phyloP scores from a whole-genome alignment of 495 filamentous ascomycete species.

The Copromyces sp. region DNA sequence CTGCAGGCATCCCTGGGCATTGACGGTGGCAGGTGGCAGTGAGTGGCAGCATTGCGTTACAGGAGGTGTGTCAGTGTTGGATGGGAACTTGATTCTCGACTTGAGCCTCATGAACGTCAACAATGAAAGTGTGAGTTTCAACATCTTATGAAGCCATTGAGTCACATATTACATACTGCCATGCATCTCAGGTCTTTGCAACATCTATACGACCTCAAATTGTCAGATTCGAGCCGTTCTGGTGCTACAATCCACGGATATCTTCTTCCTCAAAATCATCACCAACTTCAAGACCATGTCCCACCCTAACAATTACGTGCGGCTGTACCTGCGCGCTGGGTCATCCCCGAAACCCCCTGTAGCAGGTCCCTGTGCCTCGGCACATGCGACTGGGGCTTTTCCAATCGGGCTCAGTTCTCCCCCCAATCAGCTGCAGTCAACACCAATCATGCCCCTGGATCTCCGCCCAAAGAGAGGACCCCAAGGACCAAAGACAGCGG shows the following conservation, averaged over 20 bases:
- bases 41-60: neutral
- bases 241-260: too few species aligned
- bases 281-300: neutral
- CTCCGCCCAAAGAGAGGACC: neutral
- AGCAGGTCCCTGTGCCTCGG: constrained; percentile 18
- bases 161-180: too few species aligned
- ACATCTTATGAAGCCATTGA: neutral
- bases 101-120: neutral
- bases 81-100: neutral
- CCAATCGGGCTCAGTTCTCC: neutral
- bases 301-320: neutral
- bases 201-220: too few species aligned
- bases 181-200: too few species aligned
- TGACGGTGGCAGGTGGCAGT: neutral
- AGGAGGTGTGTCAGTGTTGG: neutral
- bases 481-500: neutral
- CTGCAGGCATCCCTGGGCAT: neutral
- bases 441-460: neutral
- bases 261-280: neutral
- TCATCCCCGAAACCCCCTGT: neutral
- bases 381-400: constrained; percentile 20
- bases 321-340: neutral
- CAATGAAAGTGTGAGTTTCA: neutral
- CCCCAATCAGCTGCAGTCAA: neutral
- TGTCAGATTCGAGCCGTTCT: too few species aligned